A percentile compares a stretch with the other conserved stretches of the same genome.
Evolutionary conservation across 2,329 filamentous ascomycete genomes (phyloP).

Genomic region (Bipolaris zeicola): DNA sequence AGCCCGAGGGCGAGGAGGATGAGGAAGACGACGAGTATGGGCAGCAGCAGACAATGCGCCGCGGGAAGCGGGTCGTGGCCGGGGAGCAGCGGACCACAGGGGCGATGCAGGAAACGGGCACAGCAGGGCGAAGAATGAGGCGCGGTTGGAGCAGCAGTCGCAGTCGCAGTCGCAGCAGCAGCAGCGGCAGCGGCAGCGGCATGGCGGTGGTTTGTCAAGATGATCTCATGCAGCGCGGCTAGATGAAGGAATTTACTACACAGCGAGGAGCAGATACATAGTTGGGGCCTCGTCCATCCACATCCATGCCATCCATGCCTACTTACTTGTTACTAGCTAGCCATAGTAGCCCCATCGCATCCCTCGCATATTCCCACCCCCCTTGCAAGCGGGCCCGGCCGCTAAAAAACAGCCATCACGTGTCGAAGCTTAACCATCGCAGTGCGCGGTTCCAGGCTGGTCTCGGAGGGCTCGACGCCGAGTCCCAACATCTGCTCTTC

Average conservation of each 20-base stretch:
- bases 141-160: neutral
- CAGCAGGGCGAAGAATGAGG: neutral
- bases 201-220: conserved; percentile 17
- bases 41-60: neutral
- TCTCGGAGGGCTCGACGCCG: conserved; percentile 11
- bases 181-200: neutral
- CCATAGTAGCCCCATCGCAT: neutral
- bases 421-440: conserved; percentile 10
- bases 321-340: no score
- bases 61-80: neutral
- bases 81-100: neutral
- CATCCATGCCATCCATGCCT: no score
- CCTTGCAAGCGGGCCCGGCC: conserved; percentile 6
- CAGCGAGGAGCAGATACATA: no score
- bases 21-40: neutral
- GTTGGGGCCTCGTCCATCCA: no score
- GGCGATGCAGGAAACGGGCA: neutral
- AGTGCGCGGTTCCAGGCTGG: conserved; percentile 14
- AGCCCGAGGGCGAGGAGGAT: neutral
- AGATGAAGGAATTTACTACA: no score
- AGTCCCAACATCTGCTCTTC: conserved; percentile 28
- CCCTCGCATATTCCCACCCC: neutral
- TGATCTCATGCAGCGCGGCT: conserved; percentile 10
- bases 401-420: conserved; percentile 13
- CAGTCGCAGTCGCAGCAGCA: neutral